phyloP scores from a whole-genome alignment of 2,329 filamentous ascomycete genomes.

The Ophiosphaerella korrae region DNA sequence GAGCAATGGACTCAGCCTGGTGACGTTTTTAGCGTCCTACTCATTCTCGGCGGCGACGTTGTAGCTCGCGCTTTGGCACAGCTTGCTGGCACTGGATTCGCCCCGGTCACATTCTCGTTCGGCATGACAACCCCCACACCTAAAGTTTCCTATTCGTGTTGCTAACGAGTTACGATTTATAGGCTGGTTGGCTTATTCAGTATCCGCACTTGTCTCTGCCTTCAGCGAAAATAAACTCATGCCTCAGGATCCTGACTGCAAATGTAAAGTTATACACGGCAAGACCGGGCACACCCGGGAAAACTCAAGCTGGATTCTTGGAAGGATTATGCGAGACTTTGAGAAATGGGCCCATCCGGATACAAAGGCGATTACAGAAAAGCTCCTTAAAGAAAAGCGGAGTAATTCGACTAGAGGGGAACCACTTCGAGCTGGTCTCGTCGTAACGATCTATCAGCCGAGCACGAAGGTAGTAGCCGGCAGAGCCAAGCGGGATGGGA shows the following conservation, averaged over 20 bases:
- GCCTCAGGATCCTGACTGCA: too few relatives aligned
- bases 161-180: too few relatives aligned
- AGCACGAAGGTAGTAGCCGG: too few relatives aligned
- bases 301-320: neutral
- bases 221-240: neutral
- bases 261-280: too few relatives aligned
- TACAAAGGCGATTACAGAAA: neutral
- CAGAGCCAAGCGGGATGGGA: too few relatives aligned
- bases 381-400: neutral
- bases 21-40: slow-evolving; percentile 11
- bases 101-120: slow-evolving; percentile 48
- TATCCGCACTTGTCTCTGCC: neutral
- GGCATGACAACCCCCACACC: too few relatives aligned
- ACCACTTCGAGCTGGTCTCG: neutral
- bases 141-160: too few relatives aligned
- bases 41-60: slow-evolving; percentile 41
- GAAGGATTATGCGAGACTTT: neutral
- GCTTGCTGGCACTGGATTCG: slow-evolving; percentile 28
- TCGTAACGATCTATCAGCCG: too few relatives aligned
- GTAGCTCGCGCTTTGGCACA: slow-evolving; percentile 45
- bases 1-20: slow-evolving; percentile 7
- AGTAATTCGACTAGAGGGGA: too few relatives aligned
- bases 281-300: neutral
- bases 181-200: slow-evolving; percentile 47
- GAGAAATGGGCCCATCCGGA: neutral